Base-by-base conservation (phyloP, 768 basidiomycete species). In the Boletellus emodensis region DNA sequence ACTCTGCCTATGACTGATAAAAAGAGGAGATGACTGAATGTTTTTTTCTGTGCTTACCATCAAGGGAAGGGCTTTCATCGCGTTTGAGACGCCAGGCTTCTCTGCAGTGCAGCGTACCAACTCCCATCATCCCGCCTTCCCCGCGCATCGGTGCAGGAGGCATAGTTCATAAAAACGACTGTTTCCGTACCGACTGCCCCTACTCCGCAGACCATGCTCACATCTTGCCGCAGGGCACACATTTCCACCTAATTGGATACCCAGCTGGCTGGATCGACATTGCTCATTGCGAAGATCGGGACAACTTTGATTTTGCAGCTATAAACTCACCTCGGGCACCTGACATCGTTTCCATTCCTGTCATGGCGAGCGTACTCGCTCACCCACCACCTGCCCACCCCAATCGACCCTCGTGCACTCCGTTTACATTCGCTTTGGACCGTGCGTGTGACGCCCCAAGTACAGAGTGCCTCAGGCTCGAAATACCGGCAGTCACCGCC, bases 321-420 rank as follows among this genome's bases (percentile, higher is more conserved):
- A 53, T 53, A 56, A 44, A 46, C 58, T 43, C 42, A 55, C 58
- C 46, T 53, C 40, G 22, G 11, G 32, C 28, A 14, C 28, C 34
- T 6, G 17, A 40, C 10, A 44, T 40, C 50, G 6, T 30, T 40
- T 44, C 32, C 35, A 32, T 38, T 41, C 24, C 39, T 24, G 38
- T 18, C 46, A 65, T 65, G 63, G 32, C 49, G 3, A 51, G 44
- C 43, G 22, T 30, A 22, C 52, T 48, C 38, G 37, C 46, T 14
- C 58, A 51, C 37, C 44, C 52, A 34, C 40, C 41, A 17, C 15
- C 44, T n/a, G 41, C 47, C 5, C 40, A 28, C 32, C 28, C 34
- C 36, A 52, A 40, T 42, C 58, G 35, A 2, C 38, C 52, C 40
- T 54, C 54, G 20, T 35, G 44, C 36, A 35, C 24, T 17, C 32